phyloP scores from a whole-genome alignment of 352 stramenopile species.

The Globisporangium mamillatum region DNA sequence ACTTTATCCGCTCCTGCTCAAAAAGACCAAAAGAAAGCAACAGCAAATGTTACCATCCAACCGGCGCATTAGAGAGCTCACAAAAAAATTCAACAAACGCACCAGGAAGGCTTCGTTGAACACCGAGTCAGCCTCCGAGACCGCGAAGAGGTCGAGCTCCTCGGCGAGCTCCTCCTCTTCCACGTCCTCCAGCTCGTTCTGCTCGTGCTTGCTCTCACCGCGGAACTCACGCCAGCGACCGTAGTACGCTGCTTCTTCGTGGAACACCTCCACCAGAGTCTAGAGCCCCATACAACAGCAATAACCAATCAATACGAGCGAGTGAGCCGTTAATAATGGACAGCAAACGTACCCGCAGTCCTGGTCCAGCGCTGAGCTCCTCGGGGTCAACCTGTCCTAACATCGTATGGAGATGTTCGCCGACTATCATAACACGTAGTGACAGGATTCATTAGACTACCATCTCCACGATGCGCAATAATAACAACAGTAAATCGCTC shows the following conservation, averaged over 20 bases:
- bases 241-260: conserved; percentile 80
- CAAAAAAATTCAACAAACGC: conserved; percentile 3
- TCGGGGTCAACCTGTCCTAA: conserved; percentile 44
- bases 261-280: conserved; percentile 74
- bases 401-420: conserved; percentile 42
- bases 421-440: conserved; percentile 33
- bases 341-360: conserved; percentile 37
- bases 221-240: conserved; percentile 83
- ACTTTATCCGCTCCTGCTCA: conserved; percentile 71
- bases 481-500: neutral
- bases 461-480: neutral
- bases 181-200: conserved; percentile 75
- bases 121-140: conserved; percentile 71
- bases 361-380: conserved; percentile 34
- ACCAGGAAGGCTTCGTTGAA: conserved; percentile 77
- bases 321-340: neutral
- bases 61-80: neutral
- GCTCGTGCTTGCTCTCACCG: conserved; percentile 72
- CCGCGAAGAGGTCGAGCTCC: conserved; percentile 80
- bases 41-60: neutral
- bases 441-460: conserved; percentile 6
- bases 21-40: neutral
- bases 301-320: neutral
- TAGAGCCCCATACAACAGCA: conserved; percentile 19
- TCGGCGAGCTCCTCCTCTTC: conserved; percentile 82